These are phyloP conservation scores for Colletotrichum costaricense DNA, from an alignment of 2,329 filamentous ascomycete species.

Conservation along the genomic window DNA sequence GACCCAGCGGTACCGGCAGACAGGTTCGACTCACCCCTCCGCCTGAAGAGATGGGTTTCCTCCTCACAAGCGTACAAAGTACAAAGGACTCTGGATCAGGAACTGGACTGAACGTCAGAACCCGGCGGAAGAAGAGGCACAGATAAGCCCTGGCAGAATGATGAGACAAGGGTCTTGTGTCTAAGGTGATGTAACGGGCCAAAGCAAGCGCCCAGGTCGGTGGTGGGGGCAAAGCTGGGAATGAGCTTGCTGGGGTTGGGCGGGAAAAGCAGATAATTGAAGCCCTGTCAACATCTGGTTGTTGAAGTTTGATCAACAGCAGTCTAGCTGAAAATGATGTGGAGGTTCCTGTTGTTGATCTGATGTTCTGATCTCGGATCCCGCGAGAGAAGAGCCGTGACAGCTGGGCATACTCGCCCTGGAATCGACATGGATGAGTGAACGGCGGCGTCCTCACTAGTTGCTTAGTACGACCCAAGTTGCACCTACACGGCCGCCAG, in stretches of 20 bases:
- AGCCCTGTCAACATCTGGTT: conserved; percentile 24
- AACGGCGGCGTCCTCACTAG: conserved; percentile 15
- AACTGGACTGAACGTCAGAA: conserved; percentile 12
- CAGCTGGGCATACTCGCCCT: conserved; percentile 17
- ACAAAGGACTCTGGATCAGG: conserved; percentile 12
- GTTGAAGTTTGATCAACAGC: conserved; percentile 30
- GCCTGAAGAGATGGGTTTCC: conserved; percentile 7
- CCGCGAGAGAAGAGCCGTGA: conserved; percentile 19
- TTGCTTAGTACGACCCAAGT: conserved; percentile 8
- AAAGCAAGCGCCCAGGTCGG: conserved; percentile 29
- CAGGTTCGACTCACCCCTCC: conserved; percentile 24
- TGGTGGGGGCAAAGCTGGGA: conserved; percentile 27
- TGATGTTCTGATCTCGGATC: conserved; percentile 21
- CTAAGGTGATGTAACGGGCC: conserved; percentile 30
- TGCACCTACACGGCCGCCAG: conserved; percentile 3
- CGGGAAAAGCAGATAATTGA: conserved; percentile 13
- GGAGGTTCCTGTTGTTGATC: conserved; percentile 27
- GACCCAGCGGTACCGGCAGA: background rate
- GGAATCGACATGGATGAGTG: conserved; percentile 8
- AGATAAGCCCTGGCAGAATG: conserved; percentile 25
- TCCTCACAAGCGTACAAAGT: conserved; percentile 1
- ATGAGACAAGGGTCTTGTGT: conserved; percentile 32
- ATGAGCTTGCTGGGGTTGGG: conserved; percentile 24
- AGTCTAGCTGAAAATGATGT: conserved; percentile 27
- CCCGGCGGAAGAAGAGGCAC: conserved; percentile 28